Percentiles rank a stretch among this genome's conserved stretches.
Evolutionary conservation across 495 filamentous ascomycete species (phyloP).

Genomic region (Sabuloglossum arenarium): DNA sequence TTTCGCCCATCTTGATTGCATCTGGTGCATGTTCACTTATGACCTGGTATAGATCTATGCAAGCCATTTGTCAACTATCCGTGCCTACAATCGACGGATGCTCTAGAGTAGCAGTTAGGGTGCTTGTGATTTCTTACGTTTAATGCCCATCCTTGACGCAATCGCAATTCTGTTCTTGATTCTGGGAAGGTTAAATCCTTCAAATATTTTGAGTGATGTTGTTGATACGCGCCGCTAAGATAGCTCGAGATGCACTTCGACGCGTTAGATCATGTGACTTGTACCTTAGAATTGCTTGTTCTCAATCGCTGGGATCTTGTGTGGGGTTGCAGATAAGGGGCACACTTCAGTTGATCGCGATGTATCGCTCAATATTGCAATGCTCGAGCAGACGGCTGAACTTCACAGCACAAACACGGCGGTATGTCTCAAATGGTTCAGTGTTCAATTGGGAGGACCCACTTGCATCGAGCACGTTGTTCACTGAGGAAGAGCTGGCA

Average conservation of each 20-base stretch:
- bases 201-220: not conserved
- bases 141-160: constrained; percentile 4
- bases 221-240: not conserved
- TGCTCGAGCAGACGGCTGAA: not conserved
- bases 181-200: not conserved
- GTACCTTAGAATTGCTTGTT: not conserved
- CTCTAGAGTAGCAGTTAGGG: not conserved
- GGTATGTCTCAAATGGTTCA: constrained; percentile 26
- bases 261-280: not conserved
- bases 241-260: no score
- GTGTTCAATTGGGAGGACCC: constrained; percentile 89
- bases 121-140: not conserved
- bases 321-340: not conserved
- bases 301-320: not conserved
- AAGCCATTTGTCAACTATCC: not conserved
- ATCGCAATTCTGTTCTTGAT: not conserved
- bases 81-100: not conserved
- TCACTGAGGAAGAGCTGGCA: constrained; percentile 77
- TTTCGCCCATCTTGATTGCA: constrained; percentile 88
- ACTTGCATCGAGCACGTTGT: constrained; percentile 44
- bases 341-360: not conserved
- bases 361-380: not conserved
- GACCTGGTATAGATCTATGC: constrained; percentile 52
- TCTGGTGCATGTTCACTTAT: constrained; percentile 83
- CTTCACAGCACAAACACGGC: constrained; percentile 6